A percentile compares a stretch with the other conserved stretches of the same genome.
Evolutionary conservation across 106 monocot genomes (phyloP).

Genomic region (Allium cepa): DNA sequence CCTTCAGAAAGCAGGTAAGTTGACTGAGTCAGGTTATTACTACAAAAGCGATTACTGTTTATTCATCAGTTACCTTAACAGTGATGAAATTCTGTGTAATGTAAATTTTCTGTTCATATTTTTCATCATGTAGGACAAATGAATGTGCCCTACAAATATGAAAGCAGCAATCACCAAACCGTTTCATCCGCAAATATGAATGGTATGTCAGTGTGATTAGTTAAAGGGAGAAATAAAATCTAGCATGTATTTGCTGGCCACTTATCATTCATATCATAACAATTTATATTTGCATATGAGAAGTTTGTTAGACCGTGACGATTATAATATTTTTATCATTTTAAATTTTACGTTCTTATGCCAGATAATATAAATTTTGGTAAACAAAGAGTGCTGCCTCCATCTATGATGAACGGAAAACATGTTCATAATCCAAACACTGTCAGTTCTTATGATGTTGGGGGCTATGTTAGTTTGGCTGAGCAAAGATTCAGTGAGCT

Average conservation of each 20-base stretch:
- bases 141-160: background rate
- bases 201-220: background rate
- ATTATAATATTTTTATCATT: background rate
- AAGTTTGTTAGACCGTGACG: constrained; percentile 1
- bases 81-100: background rate
- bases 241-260: background rate
- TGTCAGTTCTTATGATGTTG: constrained; percentile 13
- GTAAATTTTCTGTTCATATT: background rate
- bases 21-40: background rate
- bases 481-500: constrained; percentile 33
- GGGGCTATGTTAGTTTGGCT: constrained; percentile 17
- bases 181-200: background rate
- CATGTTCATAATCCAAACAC: constrained; percentile 13
- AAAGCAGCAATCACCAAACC: background rate
- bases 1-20: background rate
- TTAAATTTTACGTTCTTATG: constrained; percentile 1
- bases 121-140: background rate
- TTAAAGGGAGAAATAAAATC: background rate
- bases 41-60: background rate
- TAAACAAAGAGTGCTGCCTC: constrained; percentile 36
- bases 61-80: background rate
- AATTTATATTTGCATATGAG: background rate
- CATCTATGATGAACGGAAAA: constrained; percentile 29
- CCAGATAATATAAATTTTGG: constrained; percentile 17
- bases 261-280: background rate